These are phyloP conservation scores for Gleditsia sinensis DNA, from an alignment of 306 rosid genomes.

Conservation along the genomic window DNA sequence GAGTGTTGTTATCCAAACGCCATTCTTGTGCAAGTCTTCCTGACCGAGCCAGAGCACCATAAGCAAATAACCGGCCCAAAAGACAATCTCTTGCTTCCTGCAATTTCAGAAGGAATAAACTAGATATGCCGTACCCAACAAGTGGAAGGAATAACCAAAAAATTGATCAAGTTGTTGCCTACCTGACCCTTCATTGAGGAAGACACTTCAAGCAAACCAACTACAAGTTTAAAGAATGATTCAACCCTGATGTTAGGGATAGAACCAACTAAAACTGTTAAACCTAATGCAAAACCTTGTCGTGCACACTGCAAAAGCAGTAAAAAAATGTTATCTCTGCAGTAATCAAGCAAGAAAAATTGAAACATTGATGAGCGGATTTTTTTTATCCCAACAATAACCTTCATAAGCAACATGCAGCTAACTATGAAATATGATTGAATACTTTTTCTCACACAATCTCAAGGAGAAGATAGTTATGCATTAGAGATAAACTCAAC, in stretches of 20 bases:
- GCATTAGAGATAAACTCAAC: background rate
- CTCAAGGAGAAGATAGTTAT: background rate
- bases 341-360: conserved; percentile 13
- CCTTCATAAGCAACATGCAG: background rate
- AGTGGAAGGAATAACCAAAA: conserved; percentile 6
- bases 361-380: background rate
- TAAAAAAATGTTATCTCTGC: background rate
- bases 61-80: conserved; percentile 89
- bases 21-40: conserved; percentile 72
- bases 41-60: conserved; percentile 85
- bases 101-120: conserved; percentile 41
- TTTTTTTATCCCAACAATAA: background rate
- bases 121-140: conserved; percentile 20
- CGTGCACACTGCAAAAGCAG: conserved; percentile 86
- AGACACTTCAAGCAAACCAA: conserved; percentile 76
- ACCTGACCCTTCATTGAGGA: conserved; percentile 99
- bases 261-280: conserved; percentile 54
- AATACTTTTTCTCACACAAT: conserved; percentile 6
- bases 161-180: conserved; percentile 14
- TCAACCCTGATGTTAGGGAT: conserved; percentile 60
- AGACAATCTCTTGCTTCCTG: conserved; percentile 91
- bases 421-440: background rate
- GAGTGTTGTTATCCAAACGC: conserved; percentile 53
- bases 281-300: conserved; percentile 90
- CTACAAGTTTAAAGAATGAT: conserved; percentile 76